phyloP scores from a whole-genome alignment of 768 basidiomycete species.

The Rhizopogon salebrosus region DNA sequence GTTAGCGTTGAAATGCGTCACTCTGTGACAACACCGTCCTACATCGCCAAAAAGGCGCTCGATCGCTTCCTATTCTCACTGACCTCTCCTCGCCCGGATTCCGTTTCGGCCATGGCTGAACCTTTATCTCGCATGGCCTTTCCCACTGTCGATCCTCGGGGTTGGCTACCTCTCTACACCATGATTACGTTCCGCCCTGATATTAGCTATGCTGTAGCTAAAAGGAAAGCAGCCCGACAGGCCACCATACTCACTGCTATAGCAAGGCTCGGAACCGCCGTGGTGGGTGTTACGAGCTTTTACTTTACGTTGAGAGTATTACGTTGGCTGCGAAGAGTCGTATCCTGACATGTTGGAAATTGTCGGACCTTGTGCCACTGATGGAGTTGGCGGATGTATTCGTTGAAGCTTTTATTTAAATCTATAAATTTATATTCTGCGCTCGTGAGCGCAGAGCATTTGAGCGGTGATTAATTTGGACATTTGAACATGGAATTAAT shows the following conservation, averaged over 20 bases:
- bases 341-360: slow-evolving; percentile 19
- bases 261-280: slow-evolving; percentile 43
- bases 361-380: slow-evolving; percentile 28
- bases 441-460: slow-evolving; percentile 14
- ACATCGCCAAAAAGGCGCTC: slow-evolving; percentile 73
- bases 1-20: slow-evolving; percentile 91
- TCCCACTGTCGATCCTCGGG: slow-evolving; percentile 52
- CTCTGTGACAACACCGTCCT: slow-evolving; percentile 76
- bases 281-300: slow-evolving; percentile 39
- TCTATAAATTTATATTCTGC: slow-evolving; percentile 10
- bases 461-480: slow-evolving; percentile 32
- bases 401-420: slow-evolving; percentile 15
- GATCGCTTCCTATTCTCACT: slow-evolving; percentile 71
- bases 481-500: slow-evolving; percentile 27
- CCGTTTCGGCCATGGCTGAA: slow-evolving; percentile 42
- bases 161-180: slow-evolving; percentile 92
- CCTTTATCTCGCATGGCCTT: slow-evolving; percentile 50
- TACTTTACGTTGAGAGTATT: slow-evolving; percentile 21
- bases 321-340: slow-evolving; percentile 19
- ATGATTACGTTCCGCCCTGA: slow-evolving; percentile 99
- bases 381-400: slow-evolving; percentile 11
- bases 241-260: slow-evolving; percentile 49
- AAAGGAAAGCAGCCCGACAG: slow-evolving; percentile 67
- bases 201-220: slow-evolving; percentile 82
- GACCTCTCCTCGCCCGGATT: slow-evolving; percentile 44